Conservation (phyloP, 495 filamentous ascomycete genomes). For the Copromyces sp. region DNA sequence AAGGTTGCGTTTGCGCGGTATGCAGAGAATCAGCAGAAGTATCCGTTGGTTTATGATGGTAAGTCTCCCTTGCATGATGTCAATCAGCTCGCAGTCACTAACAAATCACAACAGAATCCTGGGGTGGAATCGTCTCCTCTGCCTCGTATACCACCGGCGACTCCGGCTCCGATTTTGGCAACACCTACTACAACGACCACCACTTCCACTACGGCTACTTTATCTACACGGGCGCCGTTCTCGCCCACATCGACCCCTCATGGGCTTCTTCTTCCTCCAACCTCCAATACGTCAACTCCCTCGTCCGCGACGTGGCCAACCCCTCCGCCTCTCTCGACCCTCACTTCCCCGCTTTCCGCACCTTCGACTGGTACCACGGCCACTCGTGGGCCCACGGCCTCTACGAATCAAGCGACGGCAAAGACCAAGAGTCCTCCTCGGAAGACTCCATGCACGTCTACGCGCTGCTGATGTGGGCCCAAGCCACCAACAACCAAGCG, state of each 20-base stretch:
- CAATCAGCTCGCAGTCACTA: conserved; percentile 4
- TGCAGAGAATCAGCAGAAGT: conserved; percentile 63
- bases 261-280: conserved; percentile 69
- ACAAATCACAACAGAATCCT: conserved; percentile 36
- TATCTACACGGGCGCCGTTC: conserved; percentile 77
- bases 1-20: conserved; percentile 72
- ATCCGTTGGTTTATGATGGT: conserved; percentile 71
- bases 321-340: conserved; percentile 52
- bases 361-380: conserved; percentile 90
- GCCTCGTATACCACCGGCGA: conserved; percentile 70
- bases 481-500: conserved; percentile 51
- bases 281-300: conserved; percentile 68
- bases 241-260: conserved; percentile 64
- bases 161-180: conserved; percentile 65
- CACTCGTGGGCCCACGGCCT: conserved; percentile 95
- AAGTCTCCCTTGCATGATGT: conserved; percentile 11
- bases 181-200: conserved; percentile 87
- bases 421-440: conserved; percentile 84
- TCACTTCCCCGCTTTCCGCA: conserved; percentile 76
- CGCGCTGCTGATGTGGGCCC: conserved; percentile 90
- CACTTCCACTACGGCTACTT: conserved; percentile 93
- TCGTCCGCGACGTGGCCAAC: conserved; percentile 73
- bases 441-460: conserved; percentile 88
- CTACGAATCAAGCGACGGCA: conserved; percentile 83
- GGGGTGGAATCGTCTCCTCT: conserved; percentile 78